These are phyloP conservation scores for Plasmodium coatneyi DNA, from an alignment of 169 alveolate species.

Conservation along the genomic window DNA sequence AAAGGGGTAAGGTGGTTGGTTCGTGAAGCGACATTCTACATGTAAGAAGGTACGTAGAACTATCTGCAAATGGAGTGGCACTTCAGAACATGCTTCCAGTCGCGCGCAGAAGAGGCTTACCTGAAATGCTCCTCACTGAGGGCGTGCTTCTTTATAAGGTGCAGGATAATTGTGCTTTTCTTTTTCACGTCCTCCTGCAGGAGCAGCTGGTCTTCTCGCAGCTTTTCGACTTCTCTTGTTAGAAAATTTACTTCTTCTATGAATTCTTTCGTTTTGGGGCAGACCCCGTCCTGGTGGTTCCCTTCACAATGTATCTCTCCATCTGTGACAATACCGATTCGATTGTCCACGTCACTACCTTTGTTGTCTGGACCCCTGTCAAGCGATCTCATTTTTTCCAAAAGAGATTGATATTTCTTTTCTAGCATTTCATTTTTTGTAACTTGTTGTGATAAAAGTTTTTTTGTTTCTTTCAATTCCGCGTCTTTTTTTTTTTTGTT, in stretches of 20 bases:
- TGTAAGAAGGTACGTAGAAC: not conserved
- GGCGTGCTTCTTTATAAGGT: constrained; percentile 29
- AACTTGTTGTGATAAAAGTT: constrained; percentile 15
- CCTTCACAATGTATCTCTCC: not conserved
- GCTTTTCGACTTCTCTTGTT: constrained; percentile 16
- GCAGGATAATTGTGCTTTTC: constrained; percentile 21
- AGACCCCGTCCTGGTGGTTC: not conserved
- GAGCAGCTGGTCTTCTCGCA: constrained; percentile 22
- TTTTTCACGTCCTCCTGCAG: constrained; percentile 40
- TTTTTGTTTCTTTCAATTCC: constrained; percentile 27
- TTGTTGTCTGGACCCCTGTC: not conserved
- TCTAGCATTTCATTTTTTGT: constrained; percentile 27
- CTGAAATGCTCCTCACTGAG: constrained; percentile 29
- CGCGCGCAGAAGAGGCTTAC: not conserved
- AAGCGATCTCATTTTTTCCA: not conserved
- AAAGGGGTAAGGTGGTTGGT: not conserved
- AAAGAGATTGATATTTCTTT: constrained; percentile 15
- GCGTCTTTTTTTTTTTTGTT: not conserved
- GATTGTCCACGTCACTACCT: not conserved
- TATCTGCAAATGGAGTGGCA: not conserved
- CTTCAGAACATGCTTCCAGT: not conserved
- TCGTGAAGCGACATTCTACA: not conserved
- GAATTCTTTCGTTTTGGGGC: constrained; percentile 4
- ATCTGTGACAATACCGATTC: not conserved
- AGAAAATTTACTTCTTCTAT: constrained; percentile 22